Evolutionary conservation across 257 asterid species (phyloP).

Genomic region (Jacaranda mimosifolia): DNA sequence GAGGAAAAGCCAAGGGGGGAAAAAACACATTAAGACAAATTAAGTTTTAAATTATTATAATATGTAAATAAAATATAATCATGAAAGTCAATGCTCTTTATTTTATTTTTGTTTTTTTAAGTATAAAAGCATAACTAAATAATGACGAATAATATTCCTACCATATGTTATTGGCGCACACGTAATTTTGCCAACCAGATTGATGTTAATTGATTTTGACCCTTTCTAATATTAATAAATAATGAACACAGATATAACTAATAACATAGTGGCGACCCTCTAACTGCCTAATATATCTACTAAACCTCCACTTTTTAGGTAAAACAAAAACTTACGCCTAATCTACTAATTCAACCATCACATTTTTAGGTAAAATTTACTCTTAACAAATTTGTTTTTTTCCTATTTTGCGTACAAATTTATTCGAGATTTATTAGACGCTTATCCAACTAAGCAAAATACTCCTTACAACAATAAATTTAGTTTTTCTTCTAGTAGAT

Average conservation of each 20-base stretch:
- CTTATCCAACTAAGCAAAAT: no score
- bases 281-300: background rate
- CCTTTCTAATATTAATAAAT: background rate
- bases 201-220: slow-evolving; percentile 10
- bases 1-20: background rate
- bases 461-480: no score
- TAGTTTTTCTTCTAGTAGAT: no score
- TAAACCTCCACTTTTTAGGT: background rate
- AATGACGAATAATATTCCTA: slow-evolving; percentile 21
- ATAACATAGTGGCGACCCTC: slow-evolving; percentile 10
- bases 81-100: slow-evolving; percentile 28
- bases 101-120: background rate
- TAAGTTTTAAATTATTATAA: no score
- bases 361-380: background rate
- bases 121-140: background rate
- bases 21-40: background rate
- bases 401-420: no score
- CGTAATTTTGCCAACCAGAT: background rate
- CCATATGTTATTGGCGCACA: background rate
- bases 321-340: background rate
- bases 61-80: slow-evolving; percentile 19
- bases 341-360: background rate
- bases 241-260: no score
- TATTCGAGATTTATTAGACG: no score
- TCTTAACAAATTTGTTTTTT: background rate